Percentiles rank a stretch among this genome's conserved stretches.
These are phyloP conservation scores for Aspergillus sclerotiicarbonarius DNA, from an alignment of 495 filamentous ascomycete species.

Conservation along the genomic window DNA sequence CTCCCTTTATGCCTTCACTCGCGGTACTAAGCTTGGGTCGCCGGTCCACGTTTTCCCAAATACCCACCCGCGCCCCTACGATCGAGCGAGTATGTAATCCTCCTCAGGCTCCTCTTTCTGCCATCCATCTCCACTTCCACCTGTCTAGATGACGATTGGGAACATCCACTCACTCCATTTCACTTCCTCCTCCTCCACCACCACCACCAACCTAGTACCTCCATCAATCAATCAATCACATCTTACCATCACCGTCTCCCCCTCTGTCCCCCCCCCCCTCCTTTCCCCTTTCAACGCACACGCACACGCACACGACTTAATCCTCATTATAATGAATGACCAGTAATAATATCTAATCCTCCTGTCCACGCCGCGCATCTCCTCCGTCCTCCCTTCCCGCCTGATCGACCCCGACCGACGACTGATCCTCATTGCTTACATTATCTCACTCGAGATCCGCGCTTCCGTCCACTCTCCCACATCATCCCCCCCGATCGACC, in stretches of 20 bases:
- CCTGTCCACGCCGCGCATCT: neutral
- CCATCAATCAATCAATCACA: neutral
- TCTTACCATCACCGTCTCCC: neutral
- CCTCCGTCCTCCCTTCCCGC: conserved; percentile 6
- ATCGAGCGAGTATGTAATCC: conserved; percentile 14
- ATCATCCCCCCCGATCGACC: conserved; percentile 27
- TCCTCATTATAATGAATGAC: neutral
- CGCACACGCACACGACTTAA: neutral
- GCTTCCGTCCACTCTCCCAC: conserved; percentile 24
- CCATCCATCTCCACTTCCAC: conserved; percentile 35
- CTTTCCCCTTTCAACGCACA: neutral
- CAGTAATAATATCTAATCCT: neutral
- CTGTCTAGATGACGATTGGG: conserved; percentile 18
- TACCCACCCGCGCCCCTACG: conserved; percentile 13
- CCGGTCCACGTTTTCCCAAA: conserved; percentile 19
- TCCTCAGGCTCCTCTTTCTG: conserved; percentile 18
- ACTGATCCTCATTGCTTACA: conserved; percentile 23
- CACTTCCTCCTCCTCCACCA: neutral
- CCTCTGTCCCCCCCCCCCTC: neutral
- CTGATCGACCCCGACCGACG: conserved; percentile 12
- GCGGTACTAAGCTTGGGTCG: conserved; percentile 8
- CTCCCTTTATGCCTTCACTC: neutral
- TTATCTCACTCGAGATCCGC: conserved; percentile 29
- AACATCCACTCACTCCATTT: conserved; percentile 9
- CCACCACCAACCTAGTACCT: neutral